These are phyloP conservation scores for Penicillium coffeae DNA, from an alignment of 495 filamentous ascomycete species.

Conservation along the genomic window DNA sequence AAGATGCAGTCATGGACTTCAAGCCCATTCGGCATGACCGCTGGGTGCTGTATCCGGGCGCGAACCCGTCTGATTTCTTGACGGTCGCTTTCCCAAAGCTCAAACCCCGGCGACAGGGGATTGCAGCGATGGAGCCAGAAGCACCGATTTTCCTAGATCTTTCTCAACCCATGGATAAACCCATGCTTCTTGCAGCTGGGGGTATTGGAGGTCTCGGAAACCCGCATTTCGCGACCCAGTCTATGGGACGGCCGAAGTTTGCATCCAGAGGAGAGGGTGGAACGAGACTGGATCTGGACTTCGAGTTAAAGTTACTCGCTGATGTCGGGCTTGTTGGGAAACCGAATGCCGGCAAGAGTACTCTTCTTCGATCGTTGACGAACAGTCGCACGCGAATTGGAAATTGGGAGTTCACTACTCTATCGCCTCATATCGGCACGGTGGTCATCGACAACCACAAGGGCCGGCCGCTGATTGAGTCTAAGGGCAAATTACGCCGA, in stretches of 20 bases:
- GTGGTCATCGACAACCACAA: constrained; percentile 82
- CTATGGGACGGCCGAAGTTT: constrained; percentile 70
- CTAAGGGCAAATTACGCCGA: constrained; percentile 38
- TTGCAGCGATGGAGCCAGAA: constrained; percentile 59
- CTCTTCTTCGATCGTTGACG: constrained; percentile 79
- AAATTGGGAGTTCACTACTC: constrained; percentile 94
- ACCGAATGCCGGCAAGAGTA: constrained; percentile 95
- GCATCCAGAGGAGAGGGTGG: constrained; percentile 82
- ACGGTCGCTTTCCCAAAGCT: constrained; percentile 56
- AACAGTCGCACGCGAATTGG: constrained; percentile 84
- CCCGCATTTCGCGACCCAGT: constrained; percentile 77
- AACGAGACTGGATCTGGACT: constrained; percentile 71
- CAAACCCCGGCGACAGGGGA: constrained; percentile 53
- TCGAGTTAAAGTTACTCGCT: constrained; percentile 91
- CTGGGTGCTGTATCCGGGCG: constrained; percentile 81
- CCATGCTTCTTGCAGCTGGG: constrained; percentile 86
- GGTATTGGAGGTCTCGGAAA: constrained; percentile 89
- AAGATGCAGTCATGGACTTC: constrained; percentile 26
- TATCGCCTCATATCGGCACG: constrained; percentile 91
- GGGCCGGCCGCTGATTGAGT: constrained; percentile 57
- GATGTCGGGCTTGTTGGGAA: constrained; percentile 93
- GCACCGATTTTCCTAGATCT: constrained; percentile 79
- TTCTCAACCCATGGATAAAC: constrained; percentile 70
- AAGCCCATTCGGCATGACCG: constrained; percentile 52
- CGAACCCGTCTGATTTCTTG: constrained; percentile 62